Base-by-base conservation (phyloP, 176 grass and related monocot species). In the Luzula sylvatica region DNA sequence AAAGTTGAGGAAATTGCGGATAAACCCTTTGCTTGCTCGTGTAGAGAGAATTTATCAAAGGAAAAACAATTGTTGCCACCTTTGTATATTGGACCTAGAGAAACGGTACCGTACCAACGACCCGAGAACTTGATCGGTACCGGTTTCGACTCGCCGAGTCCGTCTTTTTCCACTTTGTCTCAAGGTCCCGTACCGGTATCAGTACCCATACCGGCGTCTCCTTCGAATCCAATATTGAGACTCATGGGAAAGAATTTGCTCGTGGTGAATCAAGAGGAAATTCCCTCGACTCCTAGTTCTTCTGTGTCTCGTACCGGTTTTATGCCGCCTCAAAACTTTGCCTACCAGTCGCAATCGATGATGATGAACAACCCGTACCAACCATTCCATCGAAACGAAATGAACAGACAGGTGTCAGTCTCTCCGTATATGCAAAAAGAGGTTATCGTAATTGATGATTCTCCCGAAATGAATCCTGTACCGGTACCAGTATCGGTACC, bases 201-300 rank as follows among this genome's bases (percentile, higher is more conserved):
- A 75, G 46, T 71, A 63, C 39, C 5, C 7, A 9, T 35, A 35
- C 30, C 30, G 9, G 65, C 82, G 45, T 82, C 85, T 11, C 78
- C 71, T 20, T 58, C 87, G 50, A 98, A 82, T 70, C 81, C 78
- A 42, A 53, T 90, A 62, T 64, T 98, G 46, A 74, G 92, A 46
- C 65, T 98, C 52, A 98, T 98, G 92, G 92, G 85, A 62, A 98
- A 98, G 52, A 74, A 98, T 43, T 71, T 98, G 52, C 70, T 77
- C 71, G 85, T 98, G 68, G 80, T 83, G 74, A 98, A 83, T 68
- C 88, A 70, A 3, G 85, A 98, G 59, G 85, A 82, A 73, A 66
- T 52, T 66, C 75, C 69, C 59, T 77, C 56, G 71, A 61, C 56
- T 30, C 53, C 81, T 47, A 61, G 22, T 72, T 27, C 79, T 17